These are phyloP conservation scores for Carallia brachiata DNA, from an alignment of 345 rosid genomes.

Conservation along the genomic window DNA sequence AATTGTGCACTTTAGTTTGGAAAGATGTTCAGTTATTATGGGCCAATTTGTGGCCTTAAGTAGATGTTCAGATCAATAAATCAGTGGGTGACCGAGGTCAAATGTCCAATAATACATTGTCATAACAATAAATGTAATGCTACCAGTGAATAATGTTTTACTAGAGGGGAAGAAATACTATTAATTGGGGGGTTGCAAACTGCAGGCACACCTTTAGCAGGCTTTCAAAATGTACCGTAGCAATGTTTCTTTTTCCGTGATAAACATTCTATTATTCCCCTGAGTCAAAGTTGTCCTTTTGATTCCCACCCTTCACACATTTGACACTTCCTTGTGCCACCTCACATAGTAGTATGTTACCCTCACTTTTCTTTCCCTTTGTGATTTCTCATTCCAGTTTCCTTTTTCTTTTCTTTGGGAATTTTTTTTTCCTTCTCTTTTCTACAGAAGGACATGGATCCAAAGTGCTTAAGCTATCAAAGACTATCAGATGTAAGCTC, in stretches of 20 bases:
- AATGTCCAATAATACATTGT: constrained; percentile 10
- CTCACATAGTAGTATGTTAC: neutral
- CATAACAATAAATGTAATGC: neutral
- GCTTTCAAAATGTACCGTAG: constrained; percentile 28
- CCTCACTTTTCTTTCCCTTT: constrained; percentile 1
- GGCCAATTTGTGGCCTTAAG: constrained; percentile 4
- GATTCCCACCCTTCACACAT: constrained; percentile 26
- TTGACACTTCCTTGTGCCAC: constrained; percentile 18
- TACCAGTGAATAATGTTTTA: neutral
- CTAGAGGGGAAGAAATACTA: neutral
- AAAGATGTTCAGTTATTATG: constrained; percentile 25
- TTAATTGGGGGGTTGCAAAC: constrained; percentile 19
- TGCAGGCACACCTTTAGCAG: constrained; percentile 20
- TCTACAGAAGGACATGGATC: constrained; percentile 60
- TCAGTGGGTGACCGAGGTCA: constrained; percentile 4
- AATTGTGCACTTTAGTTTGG: constrained; percentile 24
- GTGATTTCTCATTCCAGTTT: neutral
- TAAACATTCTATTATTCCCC: constrained; percentile 44
- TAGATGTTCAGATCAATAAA: neutral
- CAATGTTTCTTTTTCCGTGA: constrained; percentile 11
- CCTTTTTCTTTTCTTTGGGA: neutral
- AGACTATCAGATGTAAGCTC: constrained; percentile 79
- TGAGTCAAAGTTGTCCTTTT: constrained; percentile 45
- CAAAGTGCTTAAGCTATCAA: constrained; percentile 71
- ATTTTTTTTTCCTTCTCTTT: constrained; percentile 5